Conservation (phyloP, 257 asterid genomes). For the Fraxinus excelsior region DNA sequence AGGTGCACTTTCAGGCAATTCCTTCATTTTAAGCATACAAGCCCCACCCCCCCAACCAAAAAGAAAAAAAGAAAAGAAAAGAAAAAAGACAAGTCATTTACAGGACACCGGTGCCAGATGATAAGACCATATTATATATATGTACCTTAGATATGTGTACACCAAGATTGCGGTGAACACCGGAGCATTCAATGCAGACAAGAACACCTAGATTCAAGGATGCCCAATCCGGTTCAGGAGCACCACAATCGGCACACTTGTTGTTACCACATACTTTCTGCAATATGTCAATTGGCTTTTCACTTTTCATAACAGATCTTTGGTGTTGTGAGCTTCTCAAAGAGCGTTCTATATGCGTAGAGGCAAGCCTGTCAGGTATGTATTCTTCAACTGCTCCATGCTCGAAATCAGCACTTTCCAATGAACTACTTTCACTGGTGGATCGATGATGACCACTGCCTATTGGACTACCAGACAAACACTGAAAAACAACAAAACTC, state of each 20-base stretch:
- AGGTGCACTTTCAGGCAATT: background rate
- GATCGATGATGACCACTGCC: conserved; percentile 91
- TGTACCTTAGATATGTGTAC: conserved; percentile 98
- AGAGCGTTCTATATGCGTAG: conserved; percentile 66
- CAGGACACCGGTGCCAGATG: background rate
- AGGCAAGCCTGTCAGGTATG: conserved; percentile 68
- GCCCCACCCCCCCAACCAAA: background rate
- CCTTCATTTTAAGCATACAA: background rate
- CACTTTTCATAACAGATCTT: conserved; percentile 58
- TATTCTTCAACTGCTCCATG: conserved; percentile 82
- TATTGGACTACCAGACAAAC: conserved; percentile 77
- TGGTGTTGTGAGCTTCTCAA: conserved; percentile 66
- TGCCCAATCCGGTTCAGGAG: conserved; percentile 98
- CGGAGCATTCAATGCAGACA: conserved; percentile 97
- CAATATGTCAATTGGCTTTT: conserved; percentile 84
- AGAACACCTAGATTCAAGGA: conserved; percentile 95
- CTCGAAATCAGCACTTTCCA: conserved; percentile 88
- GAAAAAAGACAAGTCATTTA: background rate
- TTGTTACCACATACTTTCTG: conserved; percentile 88
- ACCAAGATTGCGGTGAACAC: conserved; percentile 99
- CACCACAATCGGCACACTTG: conserved; percentile 95
- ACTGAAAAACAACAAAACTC: conserved; percentile 44
- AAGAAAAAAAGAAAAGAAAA: too few relatives aligned
- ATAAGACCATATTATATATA: background rate
- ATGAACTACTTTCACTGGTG: conserved; percentile 97